Base-by-base conservation (phyloP, 768 basidiomycete species). In the Boletus bicolor region DNA sequence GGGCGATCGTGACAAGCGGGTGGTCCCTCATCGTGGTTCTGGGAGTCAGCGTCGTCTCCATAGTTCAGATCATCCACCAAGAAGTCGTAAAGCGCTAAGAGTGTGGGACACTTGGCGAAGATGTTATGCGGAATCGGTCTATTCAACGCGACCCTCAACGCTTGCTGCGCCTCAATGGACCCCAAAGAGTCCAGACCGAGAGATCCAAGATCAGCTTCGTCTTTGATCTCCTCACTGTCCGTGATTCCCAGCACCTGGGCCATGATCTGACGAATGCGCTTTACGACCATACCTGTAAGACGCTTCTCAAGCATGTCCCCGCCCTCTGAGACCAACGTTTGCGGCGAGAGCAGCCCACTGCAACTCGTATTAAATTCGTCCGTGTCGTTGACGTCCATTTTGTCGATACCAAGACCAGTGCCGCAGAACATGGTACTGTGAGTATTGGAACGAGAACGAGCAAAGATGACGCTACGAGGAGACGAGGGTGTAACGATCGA, bases 141-240 rank as follows among this genome's bases (percentile, higher is more conserved):
- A 19, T 71, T 68, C 49, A 77, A 75, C 46, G 76, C 73, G 5
- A 68, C 67, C 55, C 73, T 73, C 39, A 87, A 61, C 1, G 73
- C 73, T 39, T 83, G 77, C 7, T 80, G 73, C 35, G 77, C 78
- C 60, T 89, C 87, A 53, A 88, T 84, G 1, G 82, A 80, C 21
- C 80, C 78, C 51, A 89, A 67, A 1, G 86, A 88, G 60, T 88
- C 85, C 21, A 88, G 68, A 4, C 87, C 86, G 14, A 87, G 72
- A 0, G 71, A 65, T 17, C 73, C 74, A 8, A 89, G 71, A 21
- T 81, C 76, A 0, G 68, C 64, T 17, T 79, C 77, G 30, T 81
- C 81, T 1, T 65, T 54, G 26, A 87, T 72, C 17, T 73, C 72
- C 4, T 68, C 60, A 19, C 64, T 51, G 11, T 69, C 63, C 1